A percentile compares a stretch with the other conserved stretches of the same genome.
These are phyloP conservation scores for Passiflora organensis DNA, from an alignment of 345 rosid genomes.

Conservation along the genomic window DNA sequence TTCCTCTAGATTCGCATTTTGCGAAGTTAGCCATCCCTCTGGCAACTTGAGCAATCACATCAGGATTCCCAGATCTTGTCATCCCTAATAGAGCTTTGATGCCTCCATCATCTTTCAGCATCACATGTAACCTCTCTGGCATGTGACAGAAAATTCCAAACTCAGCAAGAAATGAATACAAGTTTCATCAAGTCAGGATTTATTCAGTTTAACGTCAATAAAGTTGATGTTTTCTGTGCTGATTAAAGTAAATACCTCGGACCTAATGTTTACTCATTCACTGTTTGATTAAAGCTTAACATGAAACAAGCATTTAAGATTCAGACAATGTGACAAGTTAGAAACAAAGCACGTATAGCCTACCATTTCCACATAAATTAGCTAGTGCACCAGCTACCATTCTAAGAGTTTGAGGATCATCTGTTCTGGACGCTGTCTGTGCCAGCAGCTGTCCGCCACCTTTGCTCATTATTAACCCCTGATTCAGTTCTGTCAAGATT, in stretches of 20 bases:
- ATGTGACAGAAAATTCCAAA: constrained; percentile 3
- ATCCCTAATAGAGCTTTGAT: constrained; percentile 70
- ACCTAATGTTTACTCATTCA: too few species aligned
- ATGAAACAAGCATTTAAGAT: too few species aligned
- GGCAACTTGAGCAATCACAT: constrained; percentile 85
- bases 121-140: constrained; percentile 61
- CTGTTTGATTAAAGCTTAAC: background rate
- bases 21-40: constrained; percentile 95
- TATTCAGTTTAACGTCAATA: too few species aligned
- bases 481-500: constrained; percentile 57
- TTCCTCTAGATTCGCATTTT: constrained; percentile 85
- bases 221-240: too few species aligned
- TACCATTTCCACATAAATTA: constrained; percentile 91
- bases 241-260: too few species aligned
- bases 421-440: constrained; percentile 62
- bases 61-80: constrained; percentile 52
- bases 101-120: constrained; percentile 79
- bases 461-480: constrained; percentile 77
- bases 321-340: background rate
- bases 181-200: too few species aligned
- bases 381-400: constrained; percentile 98
- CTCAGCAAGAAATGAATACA: background rate
- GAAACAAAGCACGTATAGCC: constrained; percentile 17
- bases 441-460: constrained; percentile 79
- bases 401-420: constrained; percentile 81